phyloP scores from a whole-genome alignment of 352 stramenopile species.

The Phytophthora constricta region DNA sequence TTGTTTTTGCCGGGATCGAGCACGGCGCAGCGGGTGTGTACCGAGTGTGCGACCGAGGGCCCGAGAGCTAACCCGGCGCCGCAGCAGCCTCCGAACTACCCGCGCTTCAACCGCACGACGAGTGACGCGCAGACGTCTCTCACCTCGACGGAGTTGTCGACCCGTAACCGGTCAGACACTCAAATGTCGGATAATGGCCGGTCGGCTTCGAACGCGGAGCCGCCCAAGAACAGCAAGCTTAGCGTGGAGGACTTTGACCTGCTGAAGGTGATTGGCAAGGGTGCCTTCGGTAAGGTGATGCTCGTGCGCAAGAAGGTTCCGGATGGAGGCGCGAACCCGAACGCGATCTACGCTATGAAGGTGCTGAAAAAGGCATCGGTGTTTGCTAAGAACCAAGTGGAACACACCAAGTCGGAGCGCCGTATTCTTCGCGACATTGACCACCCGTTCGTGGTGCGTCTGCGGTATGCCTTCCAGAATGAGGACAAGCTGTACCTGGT shows the following conservation, averaged over 20 bases:
- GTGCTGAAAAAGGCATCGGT: constrained; percentile 93
- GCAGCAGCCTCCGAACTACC: constrained; percentile 32
- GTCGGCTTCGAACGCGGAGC: constrained; percentile 52
- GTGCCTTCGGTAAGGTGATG: constrained; percentile 97
- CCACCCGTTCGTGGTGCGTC: constrained; percentile 93
- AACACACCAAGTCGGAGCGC: constrained; percentile 93
- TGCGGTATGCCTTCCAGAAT: constrained; percentile 95
- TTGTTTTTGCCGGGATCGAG: constrained; percentile 85
- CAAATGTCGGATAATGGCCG: constrained; percentile 75
- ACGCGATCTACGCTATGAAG: constrained; percentile 94
- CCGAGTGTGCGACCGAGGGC: constrained; percentile 85
- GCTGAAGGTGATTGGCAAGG: constrained; percentile 96
- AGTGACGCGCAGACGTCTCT: constrained; percentile 59
- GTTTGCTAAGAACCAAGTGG: constrained; percentile 93
- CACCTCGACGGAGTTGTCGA: constrained; percentile 40
- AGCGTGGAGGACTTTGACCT: constrained; percentile 95
- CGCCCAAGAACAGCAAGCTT: constrained; percentile 62
- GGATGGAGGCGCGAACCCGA: constrained; percentile 62
- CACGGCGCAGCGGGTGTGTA: constrained; percentile 90
- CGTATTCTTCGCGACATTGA: constrained; percentile 91
- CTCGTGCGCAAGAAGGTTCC: constrained; percentile 93
- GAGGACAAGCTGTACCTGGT: constrained; percentile 94
- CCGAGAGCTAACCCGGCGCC: constrained; percentile 58
- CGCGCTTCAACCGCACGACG: constrained; percentile 60
- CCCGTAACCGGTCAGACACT: constrained; percentile 70